Conservation (phyloP, 306 rosid genomes). For the Pterocarpus macrocarpus region DNA sequence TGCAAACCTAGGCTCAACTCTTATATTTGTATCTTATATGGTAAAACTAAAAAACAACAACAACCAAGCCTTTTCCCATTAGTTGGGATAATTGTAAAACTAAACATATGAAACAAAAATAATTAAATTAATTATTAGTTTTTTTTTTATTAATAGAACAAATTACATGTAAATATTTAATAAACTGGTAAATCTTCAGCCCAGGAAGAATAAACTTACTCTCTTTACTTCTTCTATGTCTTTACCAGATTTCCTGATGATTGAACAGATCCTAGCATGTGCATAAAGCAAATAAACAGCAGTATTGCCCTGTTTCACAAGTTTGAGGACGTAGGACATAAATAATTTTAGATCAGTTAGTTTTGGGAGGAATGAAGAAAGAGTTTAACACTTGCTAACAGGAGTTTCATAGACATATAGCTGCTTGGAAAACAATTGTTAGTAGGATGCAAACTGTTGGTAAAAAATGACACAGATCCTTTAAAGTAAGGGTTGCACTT, state of each 20-base stretch:
- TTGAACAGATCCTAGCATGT: conserved; percentile 96
- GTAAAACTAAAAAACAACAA: too few relatives aligned
- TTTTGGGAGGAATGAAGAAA: conserved; percentile 1
- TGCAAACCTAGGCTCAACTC: not conserved
- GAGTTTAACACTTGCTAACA: not conserved
- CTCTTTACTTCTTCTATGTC: conserved; percentile 80
- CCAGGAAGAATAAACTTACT: conserved; percentile 59
- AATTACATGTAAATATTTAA: conserved; percentile 5
- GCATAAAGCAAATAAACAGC: conserved; percentile 96
- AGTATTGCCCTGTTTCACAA: conserved; percentile 84
- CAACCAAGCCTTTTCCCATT: too few relatives aligned
- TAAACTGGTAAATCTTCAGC: not conserved
- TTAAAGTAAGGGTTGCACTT: too few relatives aligned
- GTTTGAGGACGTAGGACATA: conserved; percentile 3
- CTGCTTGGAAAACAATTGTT: not conserved
- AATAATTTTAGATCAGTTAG: not conserved
- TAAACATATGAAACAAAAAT: not conserved
- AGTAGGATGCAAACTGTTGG: too few relatives aligned
- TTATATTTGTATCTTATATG: conserved; percentile 12
- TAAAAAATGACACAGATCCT: too few relatives aligned
- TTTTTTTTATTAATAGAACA: not conserved
- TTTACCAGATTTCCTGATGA: conserved; percentile 90
- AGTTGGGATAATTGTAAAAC: not conserved
- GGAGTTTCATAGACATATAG: conserved; percentile 11
- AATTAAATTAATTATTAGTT: not conserved